phyloP scores from a whole-genome alignment of 1,284 basidiomycete species.

The Trichosporon sp. region DNA sequence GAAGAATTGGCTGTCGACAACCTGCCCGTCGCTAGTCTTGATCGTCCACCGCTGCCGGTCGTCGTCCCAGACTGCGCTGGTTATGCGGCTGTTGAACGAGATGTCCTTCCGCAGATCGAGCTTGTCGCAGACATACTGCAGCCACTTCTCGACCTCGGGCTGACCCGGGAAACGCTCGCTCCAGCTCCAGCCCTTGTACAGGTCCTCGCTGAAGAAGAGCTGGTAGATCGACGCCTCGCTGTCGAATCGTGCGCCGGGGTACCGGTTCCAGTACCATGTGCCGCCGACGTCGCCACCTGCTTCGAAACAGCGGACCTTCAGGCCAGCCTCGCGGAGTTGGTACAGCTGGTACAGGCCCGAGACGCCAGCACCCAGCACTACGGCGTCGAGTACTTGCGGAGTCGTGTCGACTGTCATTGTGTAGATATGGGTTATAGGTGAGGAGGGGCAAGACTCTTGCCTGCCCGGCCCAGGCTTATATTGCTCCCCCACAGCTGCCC shows the following conservation, averaged over 20 bases:
- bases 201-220: slow-evolving; percentile 11
- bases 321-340: slow-evolving; percentile 12
- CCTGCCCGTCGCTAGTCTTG: slow-evolving; percentile 11
- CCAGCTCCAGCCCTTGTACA: slow-evolving; percentile 18
- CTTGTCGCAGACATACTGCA: slow-evolving; percentile 13
- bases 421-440: not conserved
- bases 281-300: slow-evolving; percentile 13
- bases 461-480: not conserved
- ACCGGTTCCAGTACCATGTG: slow-evolving; percentile 20
- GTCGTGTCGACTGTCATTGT: not conserved
- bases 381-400: slow-evolving; percentile 8
- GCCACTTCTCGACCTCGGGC: slow-evolving; percentile 16
- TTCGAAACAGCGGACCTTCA: slow-evolving; percentile 8
- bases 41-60: slow-evolving; percentile 5
- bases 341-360: slow-evolving; percentile 17
- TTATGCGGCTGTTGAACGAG: slow-evolving; percentile 10
- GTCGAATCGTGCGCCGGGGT: slow-evolving; percentile 16
- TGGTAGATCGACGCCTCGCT: slow-evolving; percentile 12
- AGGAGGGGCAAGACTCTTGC: not conserved
- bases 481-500: not conserved
- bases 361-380: slow-evolving; percentile 16
- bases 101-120: slow-evolving; percentile 18
- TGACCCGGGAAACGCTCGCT: slow-evolving; percentile 16
- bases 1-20: slow-evolving; percentile 14
- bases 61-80: slow-evolving; percentile 9